Base-by-base conservation (phyloP, 768 basidiomycete species). In the Xerocomus brunneocitrinus region DNA sequence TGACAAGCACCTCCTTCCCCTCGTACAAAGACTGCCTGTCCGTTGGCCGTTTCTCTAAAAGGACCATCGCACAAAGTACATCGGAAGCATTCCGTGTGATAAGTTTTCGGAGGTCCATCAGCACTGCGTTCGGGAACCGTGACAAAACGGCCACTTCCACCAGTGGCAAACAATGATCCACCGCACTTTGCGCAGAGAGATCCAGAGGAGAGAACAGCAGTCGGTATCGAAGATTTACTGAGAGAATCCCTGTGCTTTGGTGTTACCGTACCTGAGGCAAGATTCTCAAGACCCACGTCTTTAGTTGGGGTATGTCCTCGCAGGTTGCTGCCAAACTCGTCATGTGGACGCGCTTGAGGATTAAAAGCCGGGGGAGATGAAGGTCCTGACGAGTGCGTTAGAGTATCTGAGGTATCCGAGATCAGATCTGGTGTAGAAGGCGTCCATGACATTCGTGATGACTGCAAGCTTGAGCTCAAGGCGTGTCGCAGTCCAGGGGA, bases 21-120 rank as follows among this genome's bases (percentile, higher is more conserved):
- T 50, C 82, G 78, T 22, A 89, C 83, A 68, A 89, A 92, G n/a
- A 82, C 73, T 8, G 87, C 82, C 57, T 84, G 80, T 1, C 87
- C 86, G 22, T 74, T 78, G 46, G 71, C 71, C 34, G 72, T 73
- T 63, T 87, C 86, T 56, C 78, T 79, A 60, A 93, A 89, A 8
- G 74, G 63, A 16, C 79, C 76, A 41, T 80, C 73, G 60, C 90
- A 93, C 22, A 85, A 71, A 22, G 67, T 73, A 61, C 90, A 93
- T 49, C 77, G 81, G 68, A 93, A 91, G 65, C 90, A 93, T 40
- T 82, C 78, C 3, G 79, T 75, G 58, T 93, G 90, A 61, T 87
- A 92, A 22, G 77, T 76, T 65, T 78, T 77, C n/a, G 82, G 76
- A 24, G 72, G 69, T 16, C 73, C 73, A 52, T 60, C 64, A 2